Conservation (phyloP, 2,329 filamentous ascomycete genomes). For the Microdochium trichocladiopsis region DNA sequence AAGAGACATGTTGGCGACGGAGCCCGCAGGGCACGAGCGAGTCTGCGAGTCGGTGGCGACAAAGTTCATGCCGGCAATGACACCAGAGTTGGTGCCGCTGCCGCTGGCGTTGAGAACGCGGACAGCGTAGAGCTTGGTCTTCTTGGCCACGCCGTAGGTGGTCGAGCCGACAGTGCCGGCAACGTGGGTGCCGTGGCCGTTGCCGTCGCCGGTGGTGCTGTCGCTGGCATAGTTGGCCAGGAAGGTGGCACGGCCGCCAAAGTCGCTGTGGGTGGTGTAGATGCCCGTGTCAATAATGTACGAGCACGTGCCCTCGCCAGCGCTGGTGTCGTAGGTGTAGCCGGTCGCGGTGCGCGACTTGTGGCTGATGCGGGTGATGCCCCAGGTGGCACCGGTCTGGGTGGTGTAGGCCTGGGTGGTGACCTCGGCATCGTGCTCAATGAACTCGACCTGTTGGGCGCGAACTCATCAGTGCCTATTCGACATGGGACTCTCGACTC, state of each 20-base stretch:
- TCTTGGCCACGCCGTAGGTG: slow-evolving; percentile 38
- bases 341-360: slow-evolving; percentile 1
- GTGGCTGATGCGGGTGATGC: slow-evolving; percentile 1
- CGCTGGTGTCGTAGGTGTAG: slow-evolving; percentile 17
- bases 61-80: slow-evolving; percentile 37
- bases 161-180: slow-evolving; percentile 34
- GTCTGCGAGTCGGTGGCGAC: slow-evolving; percentile 25
- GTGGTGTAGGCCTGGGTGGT: slow-evolving; percentile 2
- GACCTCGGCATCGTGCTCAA: slow-evolving; percentile 19
- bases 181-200: slow-evolving; percentile 41
- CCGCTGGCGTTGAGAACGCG: slow-evolving; percentile 34
- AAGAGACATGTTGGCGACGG: slow-evolving; percentile 51
- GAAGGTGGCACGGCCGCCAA: slow-evolving; percentile 32
- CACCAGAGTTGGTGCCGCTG: slow-evolving; percentile 27
- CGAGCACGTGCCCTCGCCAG: slow-evolving; percentile 19
- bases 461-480: slow-evolving; percentile 5
- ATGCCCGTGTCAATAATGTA: slow-evolving; percentile 45
- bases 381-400: slow-evolving; percentile 1
- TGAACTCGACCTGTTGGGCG: slow-evolving; percentile 20
- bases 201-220: slow-evolving; percentile 27
- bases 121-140: slow-evolving; percentile 32
- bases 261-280: slow-evolving; percentile 29
- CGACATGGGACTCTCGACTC: not conserved
- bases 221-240: slow-evolving; percentile 28
- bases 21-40: slow-evolving; percentile 31